A percentile compares a stretch with the other conserved stretches of the same genome.
These are phyloP conservation scores for Circinella minor DNA, from an alignment of 371 early-diverging fungal genomes.

Conservation along the genomic window DNA sequence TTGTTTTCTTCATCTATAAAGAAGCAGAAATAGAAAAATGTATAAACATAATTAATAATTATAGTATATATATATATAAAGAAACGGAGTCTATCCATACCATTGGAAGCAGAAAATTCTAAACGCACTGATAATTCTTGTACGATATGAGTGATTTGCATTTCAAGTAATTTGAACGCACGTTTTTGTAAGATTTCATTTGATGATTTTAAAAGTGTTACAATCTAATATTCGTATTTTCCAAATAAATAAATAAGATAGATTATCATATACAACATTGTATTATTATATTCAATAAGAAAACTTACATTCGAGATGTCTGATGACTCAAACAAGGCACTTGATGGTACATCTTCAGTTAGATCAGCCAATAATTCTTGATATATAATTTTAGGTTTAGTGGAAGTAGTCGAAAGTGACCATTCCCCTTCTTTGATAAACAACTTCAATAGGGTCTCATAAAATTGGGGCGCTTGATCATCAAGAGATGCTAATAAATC, in stretches of 20 bases:
- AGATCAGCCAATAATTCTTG: slow-evolving; percentile 39
- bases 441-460: slow-evolving; percentile 14
- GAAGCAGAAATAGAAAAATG: not conserved
- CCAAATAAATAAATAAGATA: not conserved
- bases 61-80: not conserved
- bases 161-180: slow-evolving; percentile 48
- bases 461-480: slow-evolving; percentile 12
- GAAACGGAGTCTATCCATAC: slow-evolving; percentile 16
- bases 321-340: slow-evolving; percentile 26
- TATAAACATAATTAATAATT: no score
- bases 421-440: slow-evolving; percentile 18
- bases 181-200: slow-evolving; percentile 50
- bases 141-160: slow-evolving; percentile 40
- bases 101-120: slow-evolving; percentile 43
- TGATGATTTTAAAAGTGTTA: slow-evolving; percentile 22
- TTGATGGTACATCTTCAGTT: slow-evolving; percentile 36
- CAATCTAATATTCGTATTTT: slow-evolving; percentile 19
- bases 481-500: slow-evolving; percentile 14
- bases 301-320: slow-evolving; percentile 28
- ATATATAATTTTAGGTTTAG: slow-evolving; percentile 26
- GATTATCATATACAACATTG: no score
- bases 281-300: no score
- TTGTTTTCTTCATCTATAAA: slow-evolving; percentile 29
- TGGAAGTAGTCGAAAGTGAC: not conserved
- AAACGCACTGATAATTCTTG: slow-evolving; percentile 54